phyloP scores from a whole-genome alignment of 345 rosid species.

The Eucalyptus urophylla region DNA sequence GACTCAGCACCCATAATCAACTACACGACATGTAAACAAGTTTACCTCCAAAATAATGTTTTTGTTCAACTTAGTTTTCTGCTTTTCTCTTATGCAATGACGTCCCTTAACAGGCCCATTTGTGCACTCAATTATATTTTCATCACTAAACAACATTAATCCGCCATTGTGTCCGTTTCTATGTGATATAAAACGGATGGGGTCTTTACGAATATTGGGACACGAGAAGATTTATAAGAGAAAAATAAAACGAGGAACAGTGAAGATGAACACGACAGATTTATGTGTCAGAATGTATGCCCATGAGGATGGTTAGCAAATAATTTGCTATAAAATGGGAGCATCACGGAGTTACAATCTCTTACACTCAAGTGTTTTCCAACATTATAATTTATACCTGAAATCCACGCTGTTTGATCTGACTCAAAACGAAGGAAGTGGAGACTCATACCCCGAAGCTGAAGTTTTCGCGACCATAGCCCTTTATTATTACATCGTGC shows the following conservation, averaged over 20 bases:
- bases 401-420: neutral
- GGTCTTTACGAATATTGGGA: neutral
- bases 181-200: neutral
- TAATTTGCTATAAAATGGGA: neutral
- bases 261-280: neutral
- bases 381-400: no score
- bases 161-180: accelerated
- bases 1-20: neutral
- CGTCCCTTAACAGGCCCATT: neutral
- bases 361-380: neutral
- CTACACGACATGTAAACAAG: neutral
- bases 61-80: neutral
- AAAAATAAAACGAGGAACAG: neutral
- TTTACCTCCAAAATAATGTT: neutral
- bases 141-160: neutral
- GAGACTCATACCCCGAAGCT: no score
- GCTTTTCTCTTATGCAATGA: neutral
- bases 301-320: neutral
- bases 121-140: neutral
- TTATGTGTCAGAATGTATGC: accelerated
- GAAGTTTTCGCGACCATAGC: no score
- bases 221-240: neutral
- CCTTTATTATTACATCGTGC: no score
- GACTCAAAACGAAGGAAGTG: no score
- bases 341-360: neutral